These are phyloP conservation scores for Leishmania gerbilli DNA, from an alignment of 208 protist species.

Conservation along the genomic window DNA sequence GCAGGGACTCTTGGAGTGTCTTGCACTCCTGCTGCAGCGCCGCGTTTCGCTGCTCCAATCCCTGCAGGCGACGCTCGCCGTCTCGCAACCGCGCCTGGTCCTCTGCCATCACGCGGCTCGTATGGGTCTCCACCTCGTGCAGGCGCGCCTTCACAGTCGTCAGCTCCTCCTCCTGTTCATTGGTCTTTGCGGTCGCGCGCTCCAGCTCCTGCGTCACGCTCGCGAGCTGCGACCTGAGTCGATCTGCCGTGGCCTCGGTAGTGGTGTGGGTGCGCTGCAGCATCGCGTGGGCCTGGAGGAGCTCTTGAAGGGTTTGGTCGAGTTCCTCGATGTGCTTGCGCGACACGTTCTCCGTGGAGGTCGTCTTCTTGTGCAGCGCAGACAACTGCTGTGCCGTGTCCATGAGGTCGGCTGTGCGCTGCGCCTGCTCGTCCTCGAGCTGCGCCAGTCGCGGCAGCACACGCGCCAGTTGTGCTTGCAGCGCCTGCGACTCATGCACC, in stretches of 20 bases:
- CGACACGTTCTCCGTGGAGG: conserved; percentile 43
- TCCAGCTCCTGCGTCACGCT: conserved; percentile 43
- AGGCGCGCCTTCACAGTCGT: conserved; percentile 18
- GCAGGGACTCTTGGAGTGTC: conserved; percentile 46
- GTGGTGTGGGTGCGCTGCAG: conserved; percentile 45
- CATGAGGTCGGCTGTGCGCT: conserved; percentile 54
- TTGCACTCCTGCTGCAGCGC: conserved; percentile 56
- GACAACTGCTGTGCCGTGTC: conserved; percentile 65
- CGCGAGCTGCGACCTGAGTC: conserved; percentile 40
- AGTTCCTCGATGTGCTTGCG: conserved; percentile 55
- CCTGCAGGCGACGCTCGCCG: conserved; percentile 35
- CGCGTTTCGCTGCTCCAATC: conserved; percentile 49
- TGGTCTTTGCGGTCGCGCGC: conserved; percentile 18
- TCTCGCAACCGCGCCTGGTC: conserved; percentile 35
- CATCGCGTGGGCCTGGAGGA: conserved; percentile 34
- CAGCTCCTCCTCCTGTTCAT: conserved; percentile 38
- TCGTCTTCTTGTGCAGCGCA: conserved; percentile 42
- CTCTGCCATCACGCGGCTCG: conserved; percentile 36
- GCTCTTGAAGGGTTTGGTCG: conserved; percentile 41
- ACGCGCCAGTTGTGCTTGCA: conserved; percentile 48
- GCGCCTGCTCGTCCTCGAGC: conserved; percentile 55
- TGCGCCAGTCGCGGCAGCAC: conserved; percentile 53
- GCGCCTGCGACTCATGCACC: conserved; percentile 32
- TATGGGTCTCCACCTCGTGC: conserved; percentile 45
- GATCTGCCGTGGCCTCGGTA: conserved; percentile 38